These are phyloP conservation scores for Jatropha curcas DNA, from an alignment of 345 rosid genomes.

Conservation along the genomic window DNA sequence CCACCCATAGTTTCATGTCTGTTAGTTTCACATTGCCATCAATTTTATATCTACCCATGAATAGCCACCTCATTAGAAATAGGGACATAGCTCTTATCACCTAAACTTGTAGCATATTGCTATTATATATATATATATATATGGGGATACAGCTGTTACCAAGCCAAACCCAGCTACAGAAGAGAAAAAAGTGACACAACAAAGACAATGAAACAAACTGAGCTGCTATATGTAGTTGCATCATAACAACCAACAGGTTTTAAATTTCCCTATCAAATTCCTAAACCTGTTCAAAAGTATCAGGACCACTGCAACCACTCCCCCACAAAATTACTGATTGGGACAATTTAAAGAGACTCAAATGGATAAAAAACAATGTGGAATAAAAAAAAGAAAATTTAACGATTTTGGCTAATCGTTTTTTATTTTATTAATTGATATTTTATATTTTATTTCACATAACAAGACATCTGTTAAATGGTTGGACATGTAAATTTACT, in stretches of 20 bases:
- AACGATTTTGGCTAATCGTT: too few relatives aligned
- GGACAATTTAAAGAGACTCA: background rate
- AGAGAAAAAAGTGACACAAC: constrained; percentile 4
- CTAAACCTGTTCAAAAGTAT: constrained; percentile 16
- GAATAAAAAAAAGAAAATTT: too few relatives aligned
- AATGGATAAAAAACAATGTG: too few relatives aligned
- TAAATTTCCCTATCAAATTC: constrained; percentile 13
- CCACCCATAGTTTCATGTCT: too few relatives aligned
- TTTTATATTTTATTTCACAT: too few relatives aligned
- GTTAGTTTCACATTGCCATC: too few relatives aligned
- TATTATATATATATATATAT: too few relatives aligned
- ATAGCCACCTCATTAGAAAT: constrained; percentile 4
- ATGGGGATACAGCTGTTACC: constrained; percentile 18
- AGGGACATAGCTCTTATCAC: constrained; percentile 1
- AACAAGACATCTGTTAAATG: too few relatives aligned
- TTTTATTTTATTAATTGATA: too few relatives aligned
- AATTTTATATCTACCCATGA: too few relatives aligned
- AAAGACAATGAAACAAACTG: constrained; percentile 13
- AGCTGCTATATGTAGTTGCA: constrained; percentile 3
- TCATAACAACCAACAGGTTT: constrained; percentile 9
- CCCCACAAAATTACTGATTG: constrained; percentile 17
- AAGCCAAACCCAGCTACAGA: constrained; percentile 1
- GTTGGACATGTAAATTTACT: too few relatives aligned
- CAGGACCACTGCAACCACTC: constrained; percentile 24
- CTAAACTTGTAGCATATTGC: constrained; percentile 11